Percentiles rank a stretch among this genome's conserved stretches.
These are phyloP conservation scores for Comarum palustre DNA, from an alignment of 306 rosid genomes.

Conservation along the genomic window DNA sequence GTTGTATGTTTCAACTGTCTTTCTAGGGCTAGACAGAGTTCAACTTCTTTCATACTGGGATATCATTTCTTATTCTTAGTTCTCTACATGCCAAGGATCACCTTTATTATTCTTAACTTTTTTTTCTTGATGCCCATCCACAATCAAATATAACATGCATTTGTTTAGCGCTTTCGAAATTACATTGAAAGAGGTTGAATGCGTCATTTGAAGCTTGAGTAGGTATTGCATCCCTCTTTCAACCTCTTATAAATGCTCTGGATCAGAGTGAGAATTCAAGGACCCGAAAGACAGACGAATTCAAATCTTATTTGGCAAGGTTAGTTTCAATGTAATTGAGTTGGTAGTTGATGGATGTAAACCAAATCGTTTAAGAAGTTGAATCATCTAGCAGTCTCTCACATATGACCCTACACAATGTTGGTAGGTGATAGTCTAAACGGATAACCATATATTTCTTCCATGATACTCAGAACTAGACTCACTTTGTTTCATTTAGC, in stretches of 20 bases:
- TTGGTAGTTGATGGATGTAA: constrained; percentile 20
- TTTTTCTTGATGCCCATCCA: not conserved
- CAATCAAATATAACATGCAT: not conserved
- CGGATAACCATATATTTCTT: constrained; percentile 28
- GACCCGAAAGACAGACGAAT: not conserved
- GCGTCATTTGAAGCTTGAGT: not conserved
- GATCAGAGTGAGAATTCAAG: not conserved
- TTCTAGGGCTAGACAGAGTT: constrained; percentile 28
- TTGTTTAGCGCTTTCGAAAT: not conserved
- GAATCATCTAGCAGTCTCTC: constrained; percentile 2
- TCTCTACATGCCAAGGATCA: constrained; percentile 11
- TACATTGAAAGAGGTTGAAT: not conserved
- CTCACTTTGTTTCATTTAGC: constrained; percentile 16
- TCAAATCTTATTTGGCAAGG: constrained; percentile 10
- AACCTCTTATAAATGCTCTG: not conserved
- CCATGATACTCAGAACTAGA: constrained; percentile 18
- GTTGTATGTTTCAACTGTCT: constrained; percentile 13
- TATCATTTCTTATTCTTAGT: constrained; percentile 23
- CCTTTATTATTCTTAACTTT: not conserved
- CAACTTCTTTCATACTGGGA: constrained; percentile 7
- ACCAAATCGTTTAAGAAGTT: constrained; percentile 2
- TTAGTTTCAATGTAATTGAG: constrained; percentile 22
- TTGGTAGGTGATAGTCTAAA: constrained; percentile 10
- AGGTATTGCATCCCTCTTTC: not conserved
- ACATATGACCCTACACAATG: constrained; percentile 18